These are phyloP conservation scores for Lactarius indigo DNA, from an alignment of 768 basidiomycete genomes.

Conservation along the genomic window DNA sequence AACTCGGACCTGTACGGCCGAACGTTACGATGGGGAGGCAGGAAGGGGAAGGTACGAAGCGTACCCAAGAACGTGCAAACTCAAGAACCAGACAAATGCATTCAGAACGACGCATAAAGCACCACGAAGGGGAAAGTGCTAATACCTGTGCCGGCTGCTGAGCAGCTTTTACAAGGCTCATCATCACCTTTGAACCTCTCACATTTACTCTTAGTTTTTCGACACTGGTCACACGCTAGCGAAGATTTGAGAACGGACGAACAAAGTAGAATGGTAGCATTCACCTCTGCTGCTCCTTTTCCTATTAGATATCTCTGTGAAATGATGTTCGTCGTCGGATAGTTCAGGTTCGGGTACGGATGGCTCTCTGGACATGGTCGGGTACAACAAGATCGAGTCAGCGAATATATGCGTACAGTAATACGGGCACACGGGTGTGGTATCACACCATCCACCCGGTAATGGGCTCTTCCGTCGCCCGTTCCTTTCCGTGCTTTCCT, in stretches of 20 bases:
- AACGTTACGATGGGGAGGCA: conserved; percentile 6
- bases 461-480: neutral
- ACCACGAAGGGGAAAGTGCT: conserved; percentile 25
- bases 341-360: conserved; percentile 20
- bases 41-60: neutral
- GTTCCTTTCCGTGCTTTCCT: neutral
- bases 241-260: neutral
- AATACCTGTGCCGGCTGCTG: conserved; percentile 50
- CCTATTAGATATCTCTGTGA: conserved; percentile 18
- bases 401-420: neutral
- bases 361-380: conserved; percentile 14
- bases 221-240: conserved; percentile 80
- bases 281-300: conserved; percentile 27
- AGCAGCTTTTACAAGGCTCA: conserved; percentile 60
- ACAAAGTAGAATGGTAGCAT: neutral
- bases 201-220: conserved; percentile 87
- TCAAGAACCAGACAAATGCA: conserved; percentile 33
- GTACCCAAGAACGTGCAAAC: conserved; percentile 66
- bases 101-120: conserved; percentile 13
- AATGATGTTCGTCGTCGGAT: conserved; percentile 25
- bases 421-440: neutral
- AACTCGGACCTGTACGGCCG: conserved; percentile 58
- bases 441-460: neutral
- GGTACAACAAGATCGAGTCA: neutral
- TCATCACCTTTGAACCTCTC: conserved; percentile 51